Conservation (phyloP, 202 grass and related monocot species). For the Brachypodium distachyon region DNA sequence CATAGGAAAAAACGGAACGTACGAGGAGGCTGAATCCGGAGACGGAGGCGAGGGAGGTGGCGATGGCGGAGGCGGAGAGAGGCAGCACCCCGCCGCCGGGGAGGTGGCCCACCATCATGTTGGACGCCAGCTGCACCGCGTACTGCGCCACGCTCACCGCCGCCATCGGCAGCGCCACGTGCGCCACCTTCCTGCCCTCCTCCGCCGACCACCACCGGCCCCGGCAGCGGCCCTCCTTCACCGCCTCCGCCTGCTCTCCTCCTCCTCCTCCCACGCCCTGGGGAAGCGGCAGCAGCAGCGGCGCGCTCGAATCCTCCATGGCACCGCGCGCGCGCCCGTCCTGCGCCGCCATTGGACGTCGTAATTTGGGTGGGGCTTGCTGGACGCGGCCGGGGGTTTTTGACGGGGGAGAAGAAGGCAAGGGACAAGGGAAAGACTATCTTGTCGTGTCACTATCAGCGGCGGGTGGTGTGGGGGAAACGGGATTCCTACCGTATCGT, state of each 20-base stretch:
- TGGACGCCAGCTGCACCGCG: constrained; percentile 63
- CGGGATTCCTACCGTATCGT: too few relatives aligned
- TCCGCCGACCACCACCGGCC: too few relatives aligned
- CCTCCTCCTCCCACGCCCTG: not conserved
- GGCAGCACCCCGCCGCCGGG: constrained; percentile 50
- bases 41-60: constrained; percentile 64
- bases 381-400: too few relatives aligned
- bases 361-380: too few relatives aligned
- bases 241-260: not conserved
- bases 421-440: too few relatives aligned
- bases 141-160: constrained; percentile 61
- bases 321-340: too few relatives aligned
- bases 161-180: constrained; percentile 62
- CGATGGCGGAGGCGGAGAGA: constrained; percentile 72
- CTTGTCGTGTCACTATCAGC: too few relatives aligned
- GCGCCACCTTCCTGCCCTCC: constrained; percentile 43
- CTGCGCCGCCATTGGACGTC: too few relatives aligned
- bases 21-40: constrained; percentile 96
- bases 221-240: constrained; percentile 8
- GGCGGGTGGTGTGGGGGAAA: too few relatives aligned
- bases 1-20: too few relatives aligned
- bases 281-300: constrained; percentile 9
- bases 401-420: too few relatives aligned
- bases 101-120: constrained; percentile 95
- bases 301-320: constrained; percentile 36